A percentile compares a stretch with the other conserved stretches of the same genome.
Evolutionary conservation across 2,329 filamentous ascomycete genomes (phyloP).

Genomic region (Cercospora sesami): DNA sequence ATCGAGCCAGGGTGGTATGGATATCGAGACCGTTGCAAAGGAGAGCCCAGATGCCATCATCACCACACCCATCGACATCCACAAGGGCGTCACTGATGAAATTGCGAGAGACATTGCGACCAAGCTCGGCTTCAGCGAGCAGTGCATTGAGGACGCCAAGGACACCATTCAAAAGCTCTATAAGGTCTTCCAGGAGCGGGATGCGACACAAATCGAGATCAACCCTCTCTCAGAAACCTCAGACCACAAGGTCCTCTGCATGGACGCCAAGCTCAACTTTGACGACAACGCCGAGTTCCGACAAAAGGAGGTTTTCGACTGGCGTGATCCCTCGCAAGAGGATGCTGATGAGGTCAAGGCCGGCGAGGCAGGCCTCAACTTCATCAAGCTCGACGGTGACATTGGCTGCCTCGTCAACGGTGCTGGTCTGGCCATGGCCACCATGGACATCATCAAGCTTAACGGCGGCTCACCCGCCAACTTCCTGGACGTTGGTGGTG

Average conservation of each 20-base stretch:
- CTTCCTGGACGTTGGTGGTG: slow-evolving; percentile 98
- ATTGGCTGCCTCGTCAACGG: slow-evolving; percentile 99
- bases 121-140: slow-evolving; percentile 94
- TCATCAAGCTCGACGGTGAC: slow-evolving; percentile 99
- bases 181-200: slow-evolving; percentile 97
- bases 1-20: slow-evolving; percentile 98
- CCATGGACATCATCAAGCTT: slow-evolving; percentile 99
- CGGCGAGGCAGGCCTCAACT: slow-evolving; percentile 91
- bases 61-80: slow-evolving; percentile 91
- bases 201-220: slow-evolving; percentile 99
- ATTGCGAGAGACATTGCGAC: slow-evolving; percentile 86
- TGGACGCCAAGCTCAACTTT: slow-evolving; percentile 99
- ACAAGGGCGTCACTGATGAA: slow-evolving; percentile 91
- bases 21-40: slow-evolving; percentile 98
- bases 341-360: slow-evolving; percentile 97
- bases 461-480: slow-evolving; percentile 95
- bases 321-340: slow-evolving; percentile 93
- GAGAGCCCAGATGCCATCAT: slow-evolving; percentile 94
- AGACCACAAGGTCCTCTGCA: slow-evolving; percentile 96
- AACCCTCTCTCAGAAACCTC: slow-evolving; percentile 98
- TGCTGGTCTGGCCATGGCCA: slow-evolving; percentile 98
- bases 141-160: slow-evolving; percentile 94
- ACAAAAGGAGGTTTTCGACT: slow-evolving; percentile 92
- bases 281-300: slow-evolving; percentile 99
- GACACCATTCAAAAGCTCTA: slow-evolving; percentile 98